A percentile compares a stretch with the other conserved stretches of the same genome.
Evolutionary conservation across 441 rosid species (phyloP).

Genomic region (Adansonia gregorii): DNA sequence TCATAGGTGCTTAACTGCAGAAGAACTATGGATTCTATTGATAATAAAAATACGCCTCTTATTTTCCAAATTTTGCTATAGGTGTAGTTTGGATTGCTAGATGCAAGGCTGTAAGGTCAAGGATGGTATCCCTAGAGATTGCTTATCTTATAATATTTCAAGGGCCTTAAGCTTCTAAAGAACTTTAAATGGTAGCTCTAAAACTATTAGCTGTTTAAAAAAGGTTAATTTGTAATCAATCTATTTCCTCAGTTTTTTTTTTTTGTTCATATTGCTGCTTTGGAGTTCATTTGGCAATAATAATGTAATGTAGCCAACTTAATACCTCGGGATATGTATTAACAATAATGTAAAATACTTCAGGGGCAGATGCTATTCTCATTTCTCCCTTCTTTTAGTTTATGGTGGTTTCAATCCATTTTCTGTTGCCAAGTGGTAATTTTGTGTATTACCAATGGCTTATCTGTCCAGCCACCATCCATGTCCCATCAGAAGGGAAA

Average conservation of each 20-base stretch:
- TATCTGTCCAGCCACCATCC: slow-evolving; percentile 9
- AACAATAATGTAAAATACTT: background rate
- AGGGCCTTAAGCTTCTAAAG: background rate
- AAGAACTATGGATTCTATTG: background rate
- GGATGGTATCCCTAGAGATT: slow-evolving; percentile 12
- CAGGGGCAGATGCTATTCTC: background rate
- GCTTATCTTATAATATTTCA: background rate
- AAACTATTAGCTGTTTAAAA: background rate
- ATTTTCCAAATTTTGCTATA: background rate
- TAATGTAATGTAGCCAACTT: background rate
- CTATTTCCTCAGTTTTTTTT: background rate
- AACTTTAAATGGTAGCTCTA: background rate
- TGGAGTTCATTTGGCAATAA: background rate
- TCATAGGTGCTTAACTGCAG: background rate
- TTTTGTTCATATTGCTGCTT: slow-evolving; percentile 8
- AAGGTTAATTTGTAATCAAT: background rate
- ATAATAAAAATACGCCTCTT: background rate
- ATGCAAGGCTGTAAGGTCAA: slow-evolving; percentile 2
- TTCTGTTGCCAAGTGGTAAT: background rate
- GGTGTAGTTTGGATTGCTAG: background rate
- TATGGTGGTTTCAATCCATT: slow-evolving; percentile 13
- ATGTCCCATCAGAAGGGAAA: background rate
- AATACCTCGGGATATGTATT: slow-evolving; percentile 1
- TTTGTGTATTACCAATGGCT: background rate
- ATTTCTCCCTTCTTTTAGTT: background rate